Evolutionary conservation across 2,329 filamentous ascomycete genomes (phyloP), one percentile per base, ranked within the genome.

Genomic region (Ilyonectria mors-panacis): DNA sequence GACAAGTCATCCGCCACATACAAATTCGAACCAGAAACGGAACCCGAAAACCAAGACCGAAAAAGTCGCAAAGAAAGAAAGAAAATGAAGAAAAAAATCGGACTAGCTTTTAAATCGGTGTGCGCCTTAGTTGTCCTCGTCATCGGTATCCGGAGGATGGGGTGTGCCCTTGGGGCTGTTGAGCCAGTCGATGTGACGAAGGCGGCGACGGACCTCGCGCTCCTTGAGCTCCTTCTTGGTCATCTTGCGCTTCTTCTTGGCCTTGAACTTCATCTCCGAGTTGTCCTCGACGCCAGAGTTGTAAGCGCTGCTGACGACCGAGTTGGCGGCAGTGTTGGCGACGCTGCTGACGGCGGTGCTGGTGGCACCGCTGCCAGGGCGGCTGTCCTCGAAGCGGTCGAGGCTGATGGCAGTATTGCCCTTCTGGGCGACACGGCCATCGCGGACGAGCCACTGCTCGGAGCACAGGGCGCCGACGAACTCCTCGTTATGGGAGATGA

Each of bases 401-500:
- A 93, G 85, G 60, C 88, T 86, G 70, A 97, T 86, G 65, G 93
- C 91, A 2, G 91, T 84, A 79, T 91, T 90, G 74, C 94, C 94
- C 79, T 94, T 94, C 83, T 95, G 92, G 2, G 94, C 93, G 68
- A 99, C 92, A 56, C 92, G 91, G 2, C 96, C 96, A 76, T 95
- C 94, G 62, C 90, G 91, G 72, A 99, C 94, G 82, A 97, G 93
- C 93, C 96, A 97, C 83, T 98, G 95, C 85, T 99, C 97, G 4
- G 93, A 93, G 83, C 96, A 96, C 12, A 99, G 90, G 3, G 95
- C 95, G 66, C 95, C 95, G 58, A 99, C 95, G 77, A 99, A 99
- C 82, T 99, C 96, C 79, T 98, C 95, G 88, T 99, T 98, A 85
- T 99, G 96, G 69, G 95, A 98, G 82, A 99, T 99, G 91, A 99